Evolutionary conservation across 1,139 yeast genomes (phyloP).

Genomic region (Kodamaea suecica): DNA sequence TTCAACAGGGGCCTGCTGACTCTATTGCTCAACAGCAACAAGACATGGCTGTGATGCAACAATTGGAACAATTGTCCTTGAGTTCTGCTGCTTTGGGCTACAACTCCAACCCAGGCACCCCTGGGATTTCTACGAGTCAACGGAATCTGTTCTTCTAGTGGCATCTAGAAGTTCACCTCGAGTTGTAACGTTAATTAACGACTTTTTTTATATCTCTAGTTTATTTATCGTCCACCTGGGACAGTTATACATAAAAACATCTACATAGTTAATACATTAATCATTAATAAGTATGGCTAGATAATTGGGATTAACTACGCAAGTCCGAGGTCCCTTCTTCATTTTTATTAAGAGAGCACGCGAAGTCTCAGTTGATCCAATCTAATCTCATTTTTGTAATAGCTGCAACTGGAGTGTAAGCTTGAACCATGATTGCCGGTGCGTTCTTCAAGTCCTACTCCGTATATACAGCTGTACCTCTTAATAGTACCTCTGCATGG

Average conservation of each 20-base stretch:
- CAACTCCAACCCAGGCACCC: slow-evolving; percentile 45
- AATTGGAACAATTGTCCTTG: slow-evolving; percentile 47
- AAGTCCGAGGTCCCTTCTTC: too few species aligned
- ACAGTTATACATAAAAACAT: slow-evolving; percentile 2
- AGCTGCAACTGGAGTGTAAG: too few species aligned
- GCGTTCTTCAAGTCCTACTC: too few species aligned
- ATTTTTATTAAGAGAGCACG: too few species aligned
- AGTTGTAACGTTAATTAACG: neutral
- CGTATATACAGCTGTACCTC: too few species aligned
- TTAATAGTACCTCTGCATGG: too few species aligned
- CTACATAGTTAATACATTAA: slow-evolving; percentile 2
- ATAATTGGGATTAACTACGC: too few species aligned
- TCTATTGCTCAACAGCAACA: slow-evolving; percentile 18
- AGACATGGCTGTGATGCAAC: slow-evolving; percentile 43
- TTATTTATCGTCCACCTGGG: slow-evolving; percentile 1
- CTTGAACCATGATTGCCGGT: too few species aligned
- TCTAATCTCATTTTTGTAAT: too few species aligned
- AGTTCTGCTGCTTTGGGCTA: slow-evolving; percentile 52
- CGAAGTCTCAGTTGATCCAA: too few species aligned
- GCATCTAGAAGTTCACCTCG: too few species aligned
- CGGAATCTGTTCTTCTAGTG: slow-evolving; percentile 21
- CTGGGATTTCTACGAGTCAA: slow-evolving; percentile 22
- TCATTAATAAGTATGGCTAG: slow-evolving; percentile 1
- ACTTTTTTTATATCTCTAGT: neutral
- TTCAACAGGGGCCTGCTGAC: neutral